phyloP scores from a whole-genome alignment of 495 filamentous ascomycete species.

The Tuber borchii region DNA sequence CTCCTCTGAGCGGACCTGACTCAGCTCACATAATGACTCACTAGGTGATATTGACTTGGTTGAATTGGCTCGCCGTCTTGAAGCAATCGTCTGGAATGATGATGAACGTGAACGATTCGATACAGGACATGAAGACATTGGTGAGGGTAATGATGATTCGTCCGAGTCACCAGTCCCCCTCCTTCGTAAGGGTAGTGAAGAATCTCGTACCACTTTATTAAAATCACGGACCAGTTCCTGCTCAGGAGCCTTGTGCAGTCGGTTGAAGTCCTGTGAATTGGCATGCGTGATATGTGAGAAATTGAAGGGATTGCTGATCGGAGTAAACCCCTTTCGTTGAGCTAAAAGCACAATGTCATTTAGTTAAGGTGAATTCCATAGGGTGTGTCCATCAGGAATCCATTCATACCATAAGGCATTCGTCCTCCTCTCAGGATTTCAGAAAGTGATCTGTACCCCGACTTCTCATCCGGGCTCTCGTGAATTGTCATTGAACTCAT shows the following conservation, averaged over 20 bases:
- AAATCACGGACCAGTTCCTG: constrained; percentile 28
- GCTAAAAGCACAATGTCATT: constrained; percentile 23
- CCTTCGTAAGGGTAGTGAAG: constrained; percentile 18
- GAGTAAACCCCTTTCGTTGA: constrained; percentile 26
- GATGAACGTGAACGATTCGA: constrained; percentile 13
- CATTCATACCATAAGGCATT: constrained; percentile 25
- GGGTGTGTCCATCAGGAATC: neutral
- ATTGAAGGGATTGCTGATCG: constrained; percentile 41
- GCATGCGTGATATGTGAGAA: constrained; percentile 38
- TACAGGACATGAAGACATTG: neutral
- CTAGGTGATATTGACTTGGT: constrained; percentile 25
- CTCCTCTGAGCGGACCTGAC: constrained; percentile 18
- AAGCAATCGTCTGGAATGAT: constrained; percentile 22
- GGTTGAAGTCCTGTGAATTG: constrained; percentile 34
- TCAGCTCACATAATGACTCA: constrained; percentile 25
- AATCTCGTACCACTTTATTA: constrained; percentile 33
- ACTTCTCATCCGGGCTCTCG: constrained; percentile 25
- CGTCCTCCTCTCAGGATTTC: constrained; percentile 30
- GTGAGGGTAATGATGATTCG: neutral
- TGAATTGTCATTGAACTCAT: constrained; percentile 25
- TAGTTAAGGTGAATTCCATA: constrained; percentile 22
- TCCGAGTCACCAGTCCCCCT: constrained; percentile 6
- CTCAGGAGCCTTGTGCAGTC: constrained; percentile 26
- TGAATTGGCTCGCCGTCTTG: constrained; percentile 33
- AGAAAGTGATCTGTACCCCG: constrained; percentile 32